These are phyloP conservation scores for Lactifluus subvellereus DNA, from an alignment of 768 basidiomycete genomes.

Conservation along the genomic window DNA sequence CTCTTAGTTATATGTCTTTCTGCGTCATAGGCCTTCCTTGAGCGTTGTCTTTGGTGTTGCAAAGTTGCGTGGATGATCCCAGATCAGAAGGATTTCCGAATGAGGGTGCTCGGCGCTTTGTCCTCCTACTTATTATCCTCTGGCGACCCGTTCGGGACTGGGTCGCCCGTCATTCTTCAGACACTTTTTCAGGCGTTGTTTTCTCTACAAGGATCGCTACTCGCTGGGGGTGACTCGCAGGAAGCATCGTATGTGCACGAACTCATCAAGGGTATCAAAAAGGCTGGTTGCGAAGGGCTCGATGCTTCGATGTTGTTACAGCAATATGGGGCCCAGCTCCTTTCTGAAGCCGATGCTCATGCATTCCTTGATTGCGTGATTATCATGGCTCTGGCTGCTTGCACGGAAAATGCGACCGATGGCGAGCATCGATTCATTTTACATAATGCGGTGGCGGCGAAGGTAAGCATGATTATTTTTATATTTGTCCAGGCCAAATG, in stretches of 20 bases:
- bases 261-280: slow-evolving; percentile 40
- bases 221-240: slow-evolving; percentile 24
- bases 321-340: slow-evolving; percentile 40
- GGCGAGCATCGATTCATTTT: slow-evolving; percentile 7
- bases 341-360: slow-evolving; percentile 20
- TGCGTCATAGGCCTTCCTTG: slow-evolving; percentile 38
- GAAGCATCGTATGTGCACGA: slow-evolving; percentile 38
- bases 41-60: slow-evolving; percentile 67
- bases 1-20: not conserved
- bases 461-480: not conserved
- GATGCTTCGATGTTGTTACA: slow-evolving; percentile 43
- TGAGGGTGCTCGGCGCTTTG: slow-evolving; percentile 46
- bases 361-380: slow-evolving; percentile 43
- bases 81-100: slow-evolving; percentile 39
- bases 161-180: slow-evolving; percentile 43
- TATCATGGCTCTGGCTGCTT: slow-evolving; percentile 36
- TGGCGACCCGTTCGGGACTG: slow-evolving; percentile 39
- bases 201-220: slow-evolving; percentile 41
- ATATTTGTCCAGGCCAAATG: not conserved
- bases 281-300: slow-evolving; percentile 46
- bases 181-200: slow-evolving; percentile 49
- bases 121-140: slow-evolving; percentile 40
- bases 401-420: slow-evolving; percentile 45
- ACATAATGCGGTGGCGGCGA: not conserved
- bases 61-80: slow-evolving; percentile 42